These are phyloP conservation scores for Coccomyxa sp. DNA, from an alignment of 139 green algal genomes.

Conservation along the genomic window DNA sequence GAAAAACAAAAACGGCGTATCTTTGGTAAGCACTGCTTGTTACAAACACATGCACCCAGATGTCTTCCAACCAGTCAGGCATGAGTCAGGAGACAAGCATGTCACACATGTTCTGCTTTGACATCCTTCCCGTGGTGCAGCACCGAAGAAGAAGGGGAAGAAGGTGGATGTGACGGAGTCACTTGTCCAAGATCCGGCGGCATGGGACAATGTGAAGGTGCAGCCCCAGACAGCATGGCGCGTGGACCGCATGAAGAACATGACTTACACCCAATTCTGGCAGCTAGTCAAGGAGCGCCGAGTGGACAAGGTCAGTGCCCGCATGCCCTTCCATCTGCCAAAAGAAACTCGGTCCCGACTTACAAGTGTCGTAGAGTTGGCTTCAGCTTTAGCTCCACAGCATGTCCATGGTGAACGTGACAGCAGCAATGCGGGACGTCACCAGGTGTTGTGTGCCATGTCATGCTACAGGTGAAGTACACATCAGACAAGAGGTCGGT, in stretches of 20 bases:
- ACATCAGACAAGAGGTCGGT: constrained; percentile 46
- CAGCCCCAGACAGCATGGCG: constrained; percentile 34
- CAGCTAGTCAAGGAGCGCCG: constrained; percentile 58
- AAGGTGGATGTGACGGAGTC: constrained; percentile 15
- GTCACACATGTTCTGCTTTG: background rate
- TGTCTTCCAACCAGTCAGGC: background rate
- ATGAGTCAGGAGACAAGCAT: background rate
- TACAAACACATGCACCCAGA: background rate
- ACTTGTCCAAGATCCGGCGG: constrained; percentile 6
- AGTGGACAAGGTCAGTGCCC: constrained; percentile 55
- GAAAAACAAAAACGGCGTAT: background rate
- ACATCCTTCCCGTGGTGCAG: background rate
- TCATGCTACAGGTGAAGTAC: constrained; percentile 26
- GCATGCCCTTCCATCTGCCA: constrained; percentile 2
- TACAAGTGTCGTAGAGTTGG: background rate
- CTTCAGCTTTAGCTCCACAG: background rate
- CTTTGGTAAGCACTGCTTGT: background rate
- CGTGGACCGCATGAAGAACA: constrained; percentile 32
- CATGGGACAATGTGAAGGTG: background rate
- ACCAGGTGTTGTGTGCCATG: too few species aligned
- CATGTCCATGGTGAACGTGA: background rate
- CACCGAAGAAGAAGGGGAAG: constrained; percentile 12
- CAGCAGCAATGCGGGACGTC: too few species aligned
- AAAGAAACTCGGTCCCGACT: too few species aligned
- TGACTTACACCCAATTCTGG: constrained; percentile 90